These are phyloP conservation scores for Geotrichum aggregatum DNA, from an alignment of 1,139 yeast species.

Conservation along the genomic window DNA sequence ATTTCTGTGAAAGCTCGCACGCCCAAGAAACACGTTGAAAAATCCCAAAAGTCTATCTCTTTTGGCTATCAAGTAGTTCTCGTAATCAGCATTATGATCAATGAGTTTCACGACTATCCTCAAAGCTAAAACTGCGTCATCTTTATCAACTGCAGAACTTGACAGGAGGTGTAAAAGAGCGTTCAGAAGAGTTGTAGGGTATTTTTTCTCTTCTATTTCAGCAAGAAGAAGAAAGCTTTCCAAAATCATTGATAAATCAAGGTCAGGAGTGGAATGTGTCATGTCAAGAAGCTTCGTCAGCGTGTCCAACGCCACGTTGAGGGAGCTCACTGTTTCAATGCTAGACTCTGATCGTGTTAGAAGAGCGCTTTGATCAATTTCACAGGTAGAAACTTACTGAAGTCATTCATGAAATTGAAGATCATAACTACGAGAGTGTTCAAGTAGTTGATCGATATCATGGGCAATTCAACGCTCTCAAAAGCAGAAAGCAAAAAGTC, in stretches of 20 bases:
- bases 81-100: constrained; percentile 1
- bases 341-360: constrained; percentile 2
- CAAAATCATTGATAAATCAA: neutral
- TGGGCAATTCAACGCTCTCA: neutral
- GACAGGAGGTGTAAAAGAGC: neutral
- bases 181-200: neutral
- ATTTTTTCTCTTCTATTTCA: neutral
- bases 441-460: neutral
- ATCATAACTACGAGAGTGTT: constrained; percentile 8
- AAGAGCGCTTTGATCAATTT: neutral
- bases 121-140: neutral
- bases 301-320: neutral
- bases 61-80: neutral
- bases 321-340: neutral
- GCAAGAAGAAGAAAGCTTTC: constrained; percentile 2
- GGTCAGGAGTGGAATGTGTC: neutral
- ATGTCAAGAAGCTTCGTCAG: neutral
- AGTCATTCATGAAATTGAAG: constrained; percentile 17
- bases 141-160: neutral
- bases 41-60: constrained; percentile 19
- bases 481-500: constrained; percentile 14
- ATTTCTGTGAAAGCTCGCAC: constrained; percentile 12
- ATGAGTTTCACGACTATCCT: constrained; percentile 3
- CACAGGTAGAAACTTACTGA: constrained; percentile 9
- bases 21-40: constrained; percentile 23